A percentile compares a stretch with the other conserved stretches of the same genome.
phyloP scores from a whole-genome alignment of 179 eudicot species.

The Carnegiea gigantea region DNA sequence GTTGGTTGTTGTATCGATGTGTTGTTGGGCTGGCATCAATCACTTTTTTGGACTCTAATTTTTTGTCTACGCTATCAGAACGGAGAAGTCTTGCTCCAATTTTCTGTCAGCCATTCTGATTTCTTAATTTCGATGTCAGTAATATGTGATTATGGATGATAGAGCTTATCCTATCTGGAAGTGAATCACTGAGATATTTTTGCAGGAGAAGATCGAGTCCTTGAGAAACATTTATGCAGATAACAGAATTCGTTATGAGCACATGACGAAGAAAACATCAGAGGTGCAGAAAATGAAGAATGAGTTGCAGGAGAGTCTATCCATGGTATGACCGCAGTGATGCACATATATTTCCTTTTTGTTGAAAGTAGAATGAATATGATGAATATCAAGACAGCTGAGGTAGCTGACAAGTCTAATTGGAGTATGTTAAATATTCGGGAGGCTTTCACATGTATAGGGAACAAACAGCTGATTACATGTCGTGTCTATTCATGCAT shows the following conservation, averaged over 20 bases:
- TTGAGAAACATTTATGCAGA: conserved; percentile 47
- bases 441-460: not conserved
- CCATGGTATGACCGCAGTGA: conserved; percentile 45
- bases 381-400: not conserved
- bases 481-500: not conserved
- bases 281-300: conserved; percentile 61
- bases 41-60: not conserved
- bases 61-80: not conserved
- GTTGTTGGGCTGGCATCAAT: not conserved
- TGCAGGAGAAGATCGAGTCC: conserved; percentile 59
- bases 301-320: conserved; percentile 59
- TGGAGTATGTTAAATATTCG: not conserved
- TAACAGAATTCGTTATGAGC: conserved; percentile 61
- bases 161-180: not conserved
- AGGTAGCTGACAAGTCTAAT: not conserved
- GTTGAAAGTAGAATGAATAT: not conserved
- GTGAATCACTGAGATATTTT: not conserved
- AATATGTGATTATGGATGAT: not conserved
- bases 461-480: not conserved
- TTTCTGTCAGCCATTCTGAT: not conserved
- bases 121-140: conserved; percentile 6
- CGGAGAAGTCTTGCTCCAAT: not conserved
- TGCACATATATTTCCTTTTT: not conserved
- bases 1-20: not conserved
- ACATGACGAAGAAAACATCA: conserved; percentile 55